Percentiles rank a stretch among this genome's conserved stretches.
Conservation (phyloP, 805 yeast genomes). For the Ogataea pilisensis region DNA sequence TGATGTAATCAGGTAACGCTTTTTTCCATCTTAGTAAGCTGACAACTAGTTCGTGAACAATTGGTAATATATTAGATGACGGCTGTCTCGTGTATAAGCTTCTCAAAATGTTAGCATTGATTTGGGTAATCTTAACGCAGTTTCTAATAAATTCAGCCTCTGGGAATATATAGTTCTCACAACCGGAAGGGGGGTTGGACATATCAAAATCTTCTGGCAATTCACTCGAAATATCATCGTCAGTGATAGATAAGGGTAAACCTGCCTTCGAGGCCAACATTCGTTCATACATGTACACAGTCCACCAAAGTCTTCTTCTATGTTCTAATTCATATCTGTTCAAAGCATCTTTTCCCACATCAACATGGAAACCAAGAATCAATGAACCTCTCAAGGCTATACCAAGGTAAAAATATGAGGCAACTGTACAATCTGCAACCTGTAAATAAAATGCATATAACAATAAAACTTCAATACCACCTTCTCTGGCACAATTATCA, state of each 20-base stretch:
- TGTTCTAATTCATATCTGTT: conserved; percentile 44
- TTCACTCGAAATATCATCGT: conserved; percentile 65
- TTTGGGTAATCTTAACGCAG: conserved; percentile 65
- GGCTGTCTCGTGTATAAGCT: conserved; percentile 65
- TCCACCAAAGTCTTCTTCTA: conserved; percentile 25
- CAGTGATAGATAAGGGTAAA: conserved; percentile 63
- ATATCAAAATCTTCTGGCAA: conserved; percentile 60
- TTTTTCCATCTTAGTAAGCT: conserved; percentile 61
- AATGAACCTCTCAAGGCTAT: conserved; percentile 60
- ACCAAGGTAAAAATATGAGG: conserved; percentile 67
- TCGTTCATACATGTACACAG: conserved; percentile 34
- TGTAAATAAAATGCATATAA: conserved; percentile 66
- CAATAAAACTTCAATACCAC: conserved; percentile 64
- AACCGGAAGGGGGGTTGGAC: conserved; percentile 47
- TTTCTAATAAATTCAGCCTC: conserved; percentile 64
- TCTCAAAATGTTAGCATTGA: conserved; percentile 60
- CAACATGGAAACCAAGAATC: conserved; percentile 68
- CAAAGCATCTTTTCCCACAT: conserved; percentile 53
- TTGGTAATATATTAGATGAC: conserved; percentile 58
- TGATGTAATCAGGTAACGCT: conserved; percentile 51
- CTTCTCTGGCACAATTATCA: conserved; percentile 64
- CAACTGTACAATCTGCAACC: conserved; percentile 68
- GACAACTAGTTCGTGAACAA: conserved; percentile 58
- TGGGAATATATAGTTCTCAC: conserved; percentile 57
- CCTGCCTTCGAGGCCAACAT: conserved; percentile 73